A percentile compares a stretch with the other conserved stretches of the same genome.
phyloP scores from a whole-genome alignment of 208 protist species.

The Leishmania gerbilli region DNA sequence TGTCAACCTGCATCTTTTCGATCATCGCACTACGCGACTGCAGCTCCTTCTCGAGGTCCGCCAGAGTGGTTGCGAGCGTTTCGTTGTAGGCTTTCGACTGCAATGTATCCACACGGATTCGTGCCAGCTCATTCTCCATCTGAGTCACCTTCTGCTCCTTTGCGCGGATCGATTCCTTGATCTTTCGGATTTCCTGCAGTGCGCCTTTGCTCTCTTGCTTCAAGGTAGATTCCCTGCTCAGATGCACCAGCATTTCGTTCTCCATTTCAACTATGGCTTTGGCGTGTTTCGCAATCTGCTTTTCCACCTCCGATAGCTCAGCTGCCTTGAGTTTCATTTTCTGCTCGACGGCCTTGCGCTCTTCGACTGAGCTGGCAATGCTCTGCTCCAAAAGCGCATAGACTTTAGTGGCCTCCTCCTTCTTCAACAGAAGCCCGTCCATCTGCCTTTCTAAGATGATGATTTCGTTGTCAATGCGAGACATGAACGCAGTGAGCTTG shows the following conservation, averaged over 20 bases:
- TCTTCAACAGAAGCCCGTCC: constrained; percentile 71
- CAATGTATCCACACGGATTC: constrained; percentile 94
- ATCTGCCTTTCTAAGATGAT: constrained; percentile 91
- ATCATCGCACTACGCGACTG: constrained; percentile 90
- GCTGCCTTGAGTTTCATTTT: constrained; percentile 72
- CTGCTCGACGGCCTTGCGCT: constrained; percentile 84
- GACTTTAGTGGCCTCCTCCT: constrained; percentile 73
- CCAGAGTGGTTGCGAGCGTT: constrained; percentile 83
- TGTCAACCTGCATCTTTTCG: constrained; percentile 95
- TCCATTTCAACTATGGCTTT: constrained; percentile 91
- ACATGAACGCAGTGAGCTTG: constrained; percentile 91
- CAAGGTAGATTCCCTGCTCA: constrained; percentile 92
- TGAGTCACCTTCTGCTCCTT: constrained; percentile 95
- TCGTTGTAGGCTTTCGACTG: constrained; percentile 94
- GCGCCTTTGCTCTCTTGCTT: constrained; percentile 93
- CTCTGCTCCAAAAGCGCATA: constrained; percentile 78
- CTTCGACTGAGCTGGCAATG: constrained; percentile 78
- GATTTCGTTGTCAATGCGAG: constrained; percentile 92
- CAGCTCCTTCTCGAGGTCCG: constrained; percentile 92
- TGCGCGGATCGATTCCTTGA: constrained; percentile 86
- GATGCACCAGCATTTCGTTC: constrained; percentile 79
- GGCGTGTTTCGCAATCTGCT: constrained; percentile 82
- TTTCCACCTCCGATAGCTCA: constrained; percentile 74
- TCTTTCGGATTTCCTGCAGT: constrained; percentile 91
- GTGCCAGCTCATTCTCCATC: constrained; percentile 96